A percentile compares a stretch with the other conserved stretches of the same genome.
These are phyloP conservation scores for Aureobasidium musti DNA, from an alignment of 2,329 filamentous ascomycete species.

Conservation along the genomic window DNA sequence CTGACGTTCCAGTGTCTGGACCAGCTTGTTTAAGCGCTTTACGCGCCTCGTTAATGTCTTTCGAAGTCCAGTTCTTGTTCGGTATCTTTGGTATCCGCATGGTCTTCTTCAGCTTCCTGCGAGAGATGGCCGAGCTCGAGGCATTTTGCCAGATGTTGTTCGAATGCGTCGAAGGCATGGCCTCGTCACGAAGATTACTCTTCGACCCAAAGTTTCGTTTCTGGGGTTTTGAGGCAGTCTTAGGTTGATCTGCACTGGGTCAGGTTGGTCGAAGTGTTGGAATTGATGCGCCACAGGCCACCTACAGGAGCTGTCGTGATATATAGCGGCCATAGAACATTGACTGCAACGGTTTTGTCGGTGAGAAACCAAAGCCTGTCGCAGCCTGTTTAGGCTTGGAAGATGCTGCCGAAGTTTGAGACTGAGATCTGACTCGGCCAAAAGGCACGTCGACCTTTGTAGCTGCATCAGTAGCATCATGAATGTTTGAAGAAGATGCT, in stretches of 20 bases:
- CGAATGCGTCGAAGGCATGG: neutral
- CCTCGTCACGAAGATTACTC: neutral
- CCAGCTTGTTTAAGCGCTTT: neutral
- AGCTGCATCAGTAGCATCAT: conserved; percentile 30
- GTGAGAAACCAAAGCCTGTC: conserved; percentile 8
- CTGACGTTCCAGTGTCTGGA: neutral
- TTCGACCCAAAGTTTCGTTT: neutral
- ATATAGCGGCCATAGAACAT: neutral
- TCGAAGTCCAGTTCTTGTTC: conserved; percentile 1
- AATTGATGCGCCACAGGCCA: neutral
- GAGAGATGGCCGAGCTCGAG: neutral
- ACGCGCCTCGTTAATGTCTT: neutral
- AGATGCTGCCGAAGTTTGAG: neutral
- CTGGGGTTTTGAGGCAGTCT: neutral
- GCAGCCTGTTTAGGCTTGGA: neutral
- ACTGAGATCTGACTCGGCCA: conserved; percentile 10
- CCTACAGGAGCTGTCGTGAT: conserved; percentile 7
- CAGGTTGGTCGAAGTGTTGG: conserved; percentile 19
- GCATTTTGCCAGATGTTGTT: neutral
- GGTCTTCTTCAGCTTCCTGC: neutral
- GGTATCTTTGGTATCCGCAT: neutral
- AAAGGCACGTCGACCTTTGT: conserved; percentile 55
- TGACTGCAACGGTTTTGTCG: neutral
- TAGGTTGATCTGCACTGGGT: neutral
- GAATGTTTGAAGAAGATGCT: neutral